phyloP scores from a whole-genome alignment of 371 early-diverging fungal species.

The Smittium culicis region DNA sequence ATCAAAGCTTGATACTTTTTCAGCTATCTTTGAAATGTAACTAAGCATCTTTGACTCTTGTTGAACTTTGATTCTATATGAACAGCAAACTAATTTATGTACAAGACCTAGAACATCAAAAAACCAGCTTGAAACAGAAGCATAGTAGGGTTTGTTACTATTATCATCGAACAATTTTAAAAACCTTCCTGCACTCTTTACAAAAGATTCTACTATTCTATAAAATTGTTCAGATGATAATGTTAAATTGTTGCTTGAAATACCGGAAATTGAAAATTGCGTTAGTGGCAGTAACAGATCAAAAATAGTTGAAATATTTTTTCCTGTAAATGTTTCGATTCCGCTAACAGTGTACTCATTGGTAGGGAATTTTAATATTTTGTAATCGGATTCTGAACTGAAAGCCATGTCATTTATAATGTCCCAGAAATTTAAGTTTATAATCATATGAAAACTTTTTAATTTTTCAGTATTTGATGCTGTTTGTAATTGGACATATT shows the following conservation, averaged over 20 bases:
- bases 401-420: background rate
- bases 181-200: background rate
- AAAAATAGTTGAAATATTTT: background rate
- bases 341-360: background rate
- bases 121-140: background rate
- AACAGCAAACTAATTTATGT: background rate
- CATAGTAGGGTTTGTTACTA: background rate
- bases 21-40: background rate
- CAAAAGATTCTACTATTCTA: background rate
- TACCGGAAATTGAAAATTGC: conserved; percentile 3
- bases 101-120: background rate
- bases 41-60: background rate
- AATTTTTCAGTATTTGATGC: background rate
- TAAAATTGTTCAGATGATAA: background rate
- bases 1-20: background rate
- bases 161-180: background rate
- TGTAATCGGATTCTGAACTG: background rate
- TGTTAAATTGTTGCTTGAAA: background rate
- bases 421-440: background rate
- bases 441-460: background rate
- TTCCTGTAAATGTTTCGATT: background rate
- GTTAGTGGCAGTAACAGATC: conserved; percentile 4
- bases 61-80: background rate
- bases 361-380: background rate
- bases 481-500: no score